Conservation (phyloP, 2,329 filamentous ascomycete species). For the Sporothrix mexicana region DNA sequence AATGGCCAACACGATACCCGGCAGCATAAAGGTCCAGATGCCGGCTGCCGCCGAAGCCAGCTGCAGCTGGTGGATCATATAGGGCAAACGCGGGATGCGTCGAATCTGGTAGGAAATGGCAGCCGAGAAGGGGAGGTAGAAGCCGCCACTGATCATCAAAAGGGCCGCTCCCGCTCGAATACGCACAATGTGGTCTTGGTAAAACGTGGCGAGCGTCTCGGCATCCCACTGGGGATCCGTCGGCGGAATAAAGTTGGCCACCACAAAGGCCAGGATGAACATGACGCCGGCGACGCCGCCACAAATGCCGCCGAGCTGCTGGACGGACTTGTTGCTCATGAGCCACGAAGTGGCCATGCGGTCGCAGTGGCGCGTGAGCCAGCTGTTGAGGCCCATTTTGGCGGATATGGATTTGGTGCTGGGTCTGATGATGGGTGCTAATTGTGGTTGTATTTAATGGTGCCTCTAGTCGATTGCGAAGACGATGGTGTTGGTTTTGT, state of each 20-base stretch:
- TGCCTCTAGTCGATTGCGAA: no score
- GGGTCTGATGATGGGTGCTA: no score
- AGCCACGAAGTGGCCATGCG: constrained; percentile 24
- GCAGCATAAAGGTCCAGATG: constrained; percentile 32
- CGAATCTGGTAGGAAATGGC: constrained; percentile 34
- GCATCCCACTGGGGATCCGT: constrained; percentile 27
- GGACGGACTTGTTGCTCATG: constrained; percentile 30
- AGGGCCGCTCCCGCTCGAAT: constrained; percentile 30
- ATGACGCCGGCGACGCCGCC: constrained; percentile 25
- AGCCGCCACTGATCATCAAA: constrained; percentile 32
- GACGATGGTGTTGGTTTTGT: no score
- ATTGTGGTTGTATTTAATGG: no score
- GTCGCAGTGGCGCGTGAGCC: constrained; percentile 25
- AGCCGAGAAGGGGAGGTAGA: constrained; percentile 31
- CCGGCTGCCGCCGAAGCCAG: constrained; percentile 29
- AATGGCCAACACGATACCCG: constrained; percentile 31
- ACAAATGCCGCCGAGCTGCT: constrained; percentile 28
- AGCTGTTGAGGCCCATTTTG: constrained; percentile 27
- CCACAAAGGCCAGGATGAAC: constrained; percentile 28
- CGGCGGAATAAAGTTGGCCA: constrained; percentile 31
- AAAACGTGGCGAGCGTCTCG: constrained; percentile 29
- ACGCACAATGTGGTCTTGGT: constrained; percentile 26
- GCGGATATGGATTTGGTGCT: no score
- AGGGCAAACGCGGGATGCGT: constrained; percentile 32
- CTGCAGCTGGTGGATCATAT: constrained; percentile 33